These are phyloP conservation scores for Medicago arabica DNA, from an alignment of 306 rosid genomes.

Conservation along the genomic window DNA sequence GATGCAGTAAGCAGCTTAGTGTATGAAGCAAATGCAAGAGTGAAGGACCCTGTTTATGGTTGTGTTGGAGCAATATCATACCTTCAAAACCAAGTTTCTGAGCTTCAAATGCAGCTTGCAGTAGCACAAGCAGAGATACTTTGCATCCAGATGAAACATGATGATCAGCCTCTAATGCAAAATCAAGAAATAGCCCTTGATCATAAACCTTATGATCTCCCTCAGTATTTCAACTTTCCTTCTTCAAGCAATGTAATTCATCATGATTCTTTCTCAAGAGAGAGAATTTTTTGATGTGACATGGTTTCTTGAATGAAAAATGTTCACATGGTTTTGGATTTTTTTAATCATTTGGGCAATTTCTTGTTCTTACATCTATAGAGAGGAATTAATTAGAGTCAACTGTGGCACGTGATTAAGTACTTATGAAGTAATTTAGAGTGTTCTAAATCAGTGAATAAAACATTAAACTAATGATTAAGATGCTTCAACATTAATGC, in stretches of 20 bases:
- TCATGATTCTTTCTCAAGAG: conserved; percentile 65
- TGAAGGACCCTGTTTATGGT: conserved; percentile 88
- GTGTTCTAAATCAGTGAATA: conserved; percentile 34
- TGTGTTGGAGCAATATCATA: conserved; percentile 88
- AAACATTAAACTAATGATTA: conserved; percentile 29
- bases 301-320: conserved; percentile 63
- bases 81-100: conserved; percentile 81
- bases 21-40: conserved; percentile 89
- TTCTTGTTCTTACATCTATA: not conserved
- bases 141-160: conserved; percentile 80
- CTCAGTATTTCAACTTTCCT: conserved; percentile 64
- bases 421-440: conserved; percentile 37
- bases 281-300: conserved; percentile 63
- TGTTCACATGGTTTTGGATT: conserved; percentile 18
- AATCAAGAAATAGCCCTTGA: conserved; percentile 38
- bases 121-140: conserved; percentile 92
- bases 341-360: not conserved
- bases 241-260: conserved; percentile 68
- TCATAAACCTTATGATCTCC: conserved; percentile 51
- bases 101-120: conserved; percentile 95
- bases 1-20: conserved; percentile 96
- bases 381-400: conserved; percentile 45
- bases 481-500: conserved; percentile 40
- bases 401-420: conserved; percentile 68
- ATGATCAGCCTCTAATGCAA: conserved; percentile 50